Evolutionary conservation across 441 rosid genomes (phyloP).

Genomic region (Erodium chrysanthum): DNA sequence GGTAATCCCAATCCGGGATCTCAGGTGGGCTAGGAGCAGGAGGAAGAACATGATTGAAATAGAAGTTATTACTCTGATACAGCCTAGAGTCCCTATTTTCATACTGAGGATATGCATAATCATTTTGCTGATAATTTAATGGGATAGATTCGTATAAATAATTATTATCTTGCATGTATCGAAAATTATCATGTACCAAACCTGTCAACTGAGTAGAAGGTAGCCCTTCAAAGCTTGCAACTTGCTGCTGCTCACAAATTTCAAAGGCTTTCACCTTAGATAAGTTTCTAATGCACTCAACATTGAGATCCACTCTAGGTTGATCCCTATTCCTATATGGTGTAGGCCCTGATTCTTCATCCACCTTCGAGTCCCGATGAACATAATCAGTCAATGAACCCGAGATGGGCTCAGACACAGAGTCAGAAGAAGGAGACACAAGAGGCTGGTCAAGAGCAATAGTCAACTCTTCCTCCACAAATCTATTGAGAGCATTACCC

Average conservation of each 20-base stretch:
- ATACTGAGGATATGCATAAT: background rate
- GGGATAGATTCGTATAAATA: background rate
- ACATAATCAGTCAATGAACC: constrained; percentile 11
- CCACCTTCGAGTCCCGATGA: constrained; percentile 14
- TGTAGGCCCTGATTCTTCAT: background rate
- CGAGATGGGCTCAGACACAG: background rate
- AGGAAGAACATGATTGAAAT: background rate
- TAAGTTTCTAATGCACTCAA: background rate
- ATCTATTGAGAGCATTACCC: constrained; percentile 20
- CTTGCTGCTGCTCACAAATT: background rate
- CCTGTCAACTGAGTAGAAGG: background rate
- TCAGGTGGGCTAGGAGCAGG: constrained; percentile 4
- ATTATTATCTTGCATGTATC: background rate
- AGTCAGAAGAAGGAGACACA: constrained; percentile 15
- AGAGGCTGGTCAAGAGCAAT: constrained; percentile 13
- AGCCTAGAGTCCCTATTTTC: background rate
- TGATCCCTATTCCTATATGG: background rate
- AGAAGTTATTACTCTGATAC: background rate
- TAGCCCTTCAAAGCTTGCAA: background rate
- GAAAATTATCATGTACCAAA: background rate
- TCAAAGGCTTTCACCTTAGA: background rate
- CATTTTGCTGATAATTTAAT: background rate
- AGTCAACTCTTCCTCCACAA: constrained; percentile 21
- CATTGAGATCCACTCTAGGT: background rate
- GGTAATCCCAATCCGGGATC: constrained; percentile 12